A percentile compares a stretch with the other conserved stretches of the same genome.
Evolutionary conservation across 495 filamentous ascomycete species (phyloP).

Genomic region (Rostrohypoxylon terebratum): DNA sequence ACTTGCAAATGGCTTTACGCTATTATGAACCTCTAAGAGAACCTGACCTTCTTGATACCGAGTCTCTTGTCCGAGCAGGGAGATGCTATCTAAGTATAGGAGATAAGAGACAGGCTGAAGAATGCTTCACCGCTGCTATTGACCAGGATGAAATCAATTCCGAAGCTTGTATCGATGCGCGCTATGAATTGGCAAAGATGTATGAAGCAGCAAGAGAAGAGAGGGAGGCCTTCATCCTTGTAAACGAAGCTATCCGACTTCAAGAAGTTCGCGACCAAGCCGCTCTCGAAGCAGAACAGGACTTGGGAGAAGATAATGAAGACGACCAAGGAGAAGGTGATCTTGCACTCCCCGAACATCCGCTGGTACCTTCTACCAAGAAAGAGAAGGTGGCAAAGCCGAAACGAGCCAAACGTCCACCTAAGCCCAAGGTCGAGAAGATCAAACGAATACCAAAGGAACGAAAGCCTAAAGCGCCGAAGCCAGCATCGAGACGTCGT

Average conservation of each 20-base stretch:
- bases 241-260: slow-evolving; percentile 78
- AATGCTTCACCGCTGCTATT: slow-evolving; percentile 77
- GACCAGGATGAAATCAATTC: slow-evolving; percentile 74
- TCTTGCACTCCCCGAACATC: slow-evolving; percentile 11
- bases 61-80: slow-evolving; percentile 76
- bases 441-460: slow-evolving; percentile 25
- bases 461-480: slow-evolving; percentile 22
- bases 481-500: slow-evolving; percentile 28
- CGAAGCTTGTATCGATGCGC: slow-evolving; percentile 66
- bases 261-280: slow-evolving; percentile 55
- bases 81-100: slow-evolving; percentile 75
- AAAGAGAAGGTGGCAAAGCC: slow-evolving; percentile 3
- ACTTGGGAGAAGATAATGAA: slow-evolving; percentile 43
- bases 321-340: slow-evolving; percentile 34
- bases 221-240: slow-evolving; percentile 77
- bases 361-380: neutral
- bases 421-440: slow-evolving; percentile 34
- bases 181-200: slow-evolving; percentile 80
- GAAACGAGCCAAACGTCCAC: slow-evolving; percentile 29
- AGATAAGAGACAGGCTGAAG: slow-evolving; percentile 74
- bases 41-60: slow-evolving; percentile 69
- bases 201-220: slow-evolving; percentile 77
- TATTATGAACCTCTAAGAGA: slow-evolving; percentile 76
- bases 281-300: slow-evolving; percentile 55
- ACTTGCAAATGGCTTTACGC: slow-evolving; percentile 72